A percentile compares a stretch with the other conserved stretches of the same genome.
These are phyloP conservation scores for Globisporangium ultimum DNA, from an alignment of 352 stramenopile genomes.

Conservation along the genomic window DNA sequence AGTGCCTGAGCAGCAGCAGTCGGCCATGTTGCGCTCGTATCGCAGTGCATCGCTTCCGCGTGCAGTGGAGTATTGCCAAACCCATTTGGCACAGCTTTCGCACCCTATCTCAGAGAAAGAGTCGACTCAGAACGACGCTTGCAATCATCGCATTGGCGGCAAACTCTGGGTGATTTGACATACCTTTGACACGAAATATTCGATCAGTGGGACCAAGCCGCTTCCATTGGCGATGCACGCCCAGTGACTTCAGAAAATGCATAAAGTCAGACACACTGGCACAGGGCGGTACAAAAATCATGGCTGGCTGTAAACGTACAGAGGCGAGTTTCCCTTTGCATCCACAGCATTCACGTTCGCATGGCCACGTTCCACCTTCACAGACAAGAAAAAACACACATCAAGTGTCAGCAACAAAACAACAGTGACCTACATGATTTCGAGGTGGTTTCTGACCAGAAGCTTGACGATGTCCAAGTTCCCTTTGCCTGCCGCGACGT, in stretches of 20 bases:
- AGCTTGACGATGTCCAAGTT: constrained; percentile 59
- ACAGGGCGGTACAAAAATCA: too few relatives aligned
- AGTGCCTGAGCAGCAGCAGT: constrained; percentile 41
- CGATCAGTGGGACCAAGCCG: constrained; percentile 41
- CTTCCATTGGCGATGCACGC: constrained; percentile 55
- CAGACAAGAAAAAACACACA: not conserved
- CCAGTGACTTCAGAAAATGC: constrained; percentile 46
- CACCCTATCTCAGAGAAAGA: constrained; percentile 27
- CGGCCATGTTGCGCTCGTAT: constrained; percentile 49
- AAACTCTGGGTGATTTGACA: not conserved
- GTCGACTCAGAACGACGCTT: too few relatives aligned
- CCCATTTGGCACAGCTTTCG: constrained; percentile 54
- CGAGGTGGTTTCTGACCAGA: constrained; percentile 22
- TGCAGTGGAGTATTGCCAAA: constrained; percentile 64
- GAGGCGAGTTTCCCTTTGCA: constrained; percentile 59
- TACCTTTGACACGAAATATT: constrained; percentile 63
- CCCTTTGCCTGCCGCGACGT: constrained; percentile 60
- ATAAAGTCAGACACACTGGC: not conserved
- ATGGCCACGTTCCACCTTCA: constrained; percentile 46
- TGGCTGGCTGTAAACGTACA: constrained; percentile 29
- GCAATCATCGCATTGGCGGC: not conserved
- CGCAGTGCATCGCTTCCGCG: constrained; percentile 75
- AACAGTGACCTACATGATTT: not conserved
- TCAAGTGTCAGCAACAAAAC: not conserved
- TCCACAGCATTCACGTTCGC: constrained; percentile 59